Conservation (phyloP, 2,329 filamentous ascomycete species). For the Colletotrichum euphorbiae region DNA sequence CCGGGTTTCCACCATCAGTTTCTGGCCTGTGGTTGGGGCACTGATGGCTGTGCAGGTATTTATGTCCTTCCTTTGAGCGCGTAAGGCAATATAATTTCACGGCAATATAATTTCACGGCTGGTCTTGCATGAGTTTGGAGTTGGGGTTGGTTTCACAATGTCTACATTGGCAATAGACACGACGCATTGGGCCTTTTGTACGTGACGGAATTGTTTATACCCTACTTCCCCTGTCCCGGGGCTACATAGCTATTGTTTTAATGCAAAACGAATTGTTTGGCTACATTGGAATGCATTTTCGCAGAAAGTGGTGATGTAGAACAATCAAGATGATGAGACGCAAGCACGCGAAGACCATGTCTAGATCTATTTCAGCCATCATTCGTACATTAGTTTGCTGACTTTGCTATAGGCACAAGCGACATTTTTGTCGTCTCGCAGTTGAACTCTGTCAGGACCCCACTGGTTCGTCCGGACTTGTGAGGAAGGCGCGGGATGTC, state of each 20-base stretch:
- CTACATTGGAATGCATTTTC: neutral
- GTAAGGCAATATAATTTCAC: conserved; percentile 26
- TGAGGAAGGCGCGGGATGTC: conserved; percentile 27
- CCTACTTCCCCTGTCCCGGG: conserved; percentile 23
- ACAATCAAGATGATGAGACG: too few species aligned
- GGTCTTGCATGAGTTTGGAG: conserved; percentile 29
- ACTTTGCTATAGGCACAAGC: neutral
- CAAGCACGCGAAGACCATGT: too few species aligned
- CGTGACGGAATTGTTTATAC: conserved; percentile 34
- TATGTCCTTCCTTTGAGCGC: conserved; percentile 34
- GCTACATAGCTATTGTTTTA: conserved; percentile 27
- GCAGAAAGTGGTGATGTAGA: too few species aligned
- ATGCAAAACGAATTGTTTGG: conserved; percentile 1
- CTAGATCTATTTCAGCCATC: too few species aligned
- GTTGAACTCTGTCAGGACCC: neutral
- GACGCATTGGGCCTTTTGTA: conserved; percentile 16
- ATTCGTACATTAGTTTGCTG: too few species aligned
- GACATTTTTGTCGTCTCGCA: neutral
- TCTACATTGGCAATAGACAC: conserved; percentile 23
- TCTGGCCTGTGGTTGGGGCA: conserved; percentile 25
- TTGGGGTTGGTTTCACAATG: conserved; percentile 25
- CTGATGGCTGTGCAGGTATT: conserved; percentile 23
- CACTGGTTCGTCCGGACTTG: conserved; percentile 32
- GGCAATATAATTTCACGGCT: conserved; percentile 29
- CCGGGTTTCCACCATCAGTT: conserved; percentile 3